Evolutionary conservation across 257 asterid genomes (phyloP).

Genomic region (Petrea volubilis): DNA sequence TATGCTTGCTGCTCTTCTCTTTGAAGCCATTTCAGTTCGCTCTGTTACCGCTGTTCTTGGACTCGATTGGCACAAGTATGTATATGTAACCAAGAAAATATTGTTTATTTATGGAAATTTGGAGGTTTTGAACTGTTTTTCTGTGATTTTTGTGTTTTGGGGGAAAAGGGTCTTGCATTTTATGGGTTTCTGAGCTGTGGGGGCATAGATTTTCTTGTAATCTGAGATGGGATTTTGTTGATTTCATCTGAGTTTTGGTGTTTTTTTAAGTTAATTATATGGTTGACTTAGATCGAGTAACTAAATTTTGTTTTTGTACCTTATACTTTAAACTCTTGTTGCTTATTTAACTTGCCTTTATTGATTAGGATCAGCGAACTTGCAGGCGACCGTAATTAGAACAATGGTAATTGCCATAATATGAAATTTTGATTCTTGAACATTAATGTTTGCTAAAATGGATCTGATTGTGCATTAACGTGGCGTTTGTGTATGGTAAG

Average conservation of each 20-base stretch:
- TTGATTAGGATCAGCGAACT: slow-evolving; percentile 4
- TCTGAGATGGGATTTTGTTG: slow-evolving; percentile 19
- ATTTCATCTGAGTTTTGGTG: slow-evolving; percentile 24
- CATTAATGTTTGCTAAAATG: slow-evolving; percentile 9
- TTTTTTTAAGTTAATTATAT: not conserved
- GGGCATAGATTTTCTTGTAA: slow-evolving; percentile 15
- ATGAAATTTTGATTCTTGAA: not conserved
- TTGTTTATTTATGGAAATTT: not conserved
- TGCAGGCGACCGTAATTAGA: slow-evolving; percentile 2
- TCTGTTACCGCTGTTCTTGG: slow-evolving; percentile 97
- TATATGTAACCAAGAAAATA: not conserved
- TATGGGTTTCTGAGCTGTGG: not conserved
- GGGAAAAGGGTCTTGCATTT: not conserved
- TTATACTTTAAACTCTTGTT: not conserved
- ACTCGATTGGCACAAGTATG: slow-evolving; percentile 95
- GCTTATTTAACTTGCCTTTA: not conserved
- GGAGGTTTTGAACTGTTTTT: not conserved
- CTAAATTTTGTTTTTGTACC: not conserved
- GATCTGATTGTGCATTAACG: not conserved
- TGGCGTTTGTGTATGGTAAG: not conserved
- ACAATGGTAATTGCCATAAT: not conserved
- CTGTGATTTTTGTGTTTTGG: not conserved
- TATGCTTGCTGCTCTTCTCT: slow-evolving; percentile 78
- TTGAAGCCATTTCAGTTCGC: slow-evolving; percentile 87
- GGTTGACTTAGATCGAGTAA: slow-evolving; percentile 14